Evolutionary conservation across 176 grass and related monocot genomes (phyloP).

Genomic region (Themeda triandra): DNA sequence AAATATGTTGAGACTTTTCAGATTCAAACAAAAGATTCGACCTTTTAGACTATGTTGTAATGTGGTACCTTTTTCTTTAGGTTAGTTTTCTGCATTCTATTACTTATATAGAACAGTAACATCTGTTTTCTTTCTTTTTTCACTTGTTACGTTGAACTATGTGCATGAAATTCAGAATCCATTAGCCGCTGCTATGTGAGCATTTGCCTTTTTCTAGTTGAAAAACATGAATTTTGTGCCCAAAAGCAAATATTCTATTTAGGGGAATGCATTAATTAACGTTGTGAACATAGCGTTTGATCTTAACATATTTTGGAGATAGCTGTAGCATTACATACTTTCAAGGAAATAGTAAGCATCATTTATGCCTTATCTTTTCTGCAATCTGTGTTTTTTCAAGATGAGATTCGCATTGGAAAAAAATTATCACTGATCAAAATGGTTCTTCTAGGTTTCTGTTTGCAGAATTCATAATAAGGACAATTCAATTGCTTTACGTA

Average conservation of each 20-base stretch:
- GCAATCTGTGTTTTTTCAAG: background rate
- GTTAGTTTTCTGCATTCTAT: background rate
- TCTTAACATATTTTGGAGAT: conserved; percentile 10
- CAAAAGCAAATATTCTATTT: background rate
- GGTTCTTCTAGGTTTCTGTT: conserved; percentile 12
- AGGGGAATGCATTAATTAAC: background rate
- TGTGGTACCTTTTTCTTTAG: background rate
- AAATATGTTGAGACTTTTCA: background rate
- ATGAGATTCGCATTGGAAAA: background rate
- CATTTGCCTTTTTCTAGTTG: background rate
- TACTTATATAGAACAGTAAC: background rate
- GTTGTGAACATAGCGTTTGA: background rate
- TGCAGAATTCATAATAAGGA: background rate
- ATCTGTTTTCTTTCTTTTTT: background rate
- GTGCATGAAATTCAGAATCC: background rate
- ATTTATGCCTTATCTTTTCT: background rate
- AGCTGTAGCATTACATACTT: background rate
- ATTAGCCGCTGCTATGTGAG: conserved; percentile 1
- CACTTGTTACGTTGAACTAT: background rate
- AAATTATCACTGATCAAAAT: background rate
- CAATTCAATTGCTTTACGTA: background rate
- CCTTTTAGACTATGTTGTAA: background rate
- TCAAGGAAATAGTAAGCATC: background rate
- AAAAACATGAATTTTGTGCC: background rate
- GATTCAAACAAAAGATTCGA: background rate